phyloP scores from a whole-genome alignment of 2,329 filamentous ascomycete genomes.

The Neofusicoccum umdonicola region DNA sequence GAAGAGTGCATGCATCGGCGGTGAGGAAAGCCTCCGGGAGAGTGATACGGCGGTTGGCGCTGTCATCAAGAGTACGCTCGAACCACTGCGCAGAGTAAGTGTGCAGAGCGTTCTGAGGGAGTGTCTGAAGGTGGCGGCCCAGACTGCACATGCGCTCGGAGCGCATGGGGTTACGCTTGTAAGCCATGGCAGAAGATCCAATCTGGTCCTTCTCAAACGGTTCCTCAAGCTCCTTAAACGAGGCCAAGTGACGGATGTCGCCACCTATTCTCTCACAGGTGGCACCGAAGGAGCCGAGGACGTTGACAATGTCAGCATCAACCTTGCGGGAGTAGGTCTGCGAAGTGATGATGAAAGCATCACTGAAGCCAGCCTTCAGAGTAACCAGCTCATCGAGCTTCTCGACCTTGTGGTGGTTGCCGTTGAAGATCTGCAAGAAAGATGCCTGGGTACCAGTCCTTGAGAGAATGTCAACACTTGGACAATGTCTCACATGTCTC shows the following conservation, averaged over 20 bases:
- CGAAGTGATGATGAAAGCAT: constrained; percentile 63
- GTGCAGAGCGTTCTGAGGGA: constrained; percentile 58
- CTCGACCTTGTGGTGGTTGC: constrained; percentile 60
- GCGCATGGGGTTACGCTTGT: constrained; percentile 62
- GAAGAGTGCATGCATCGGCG: constrained; percentile 59
- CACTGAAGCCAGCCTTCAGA: constrained; percentile 63
- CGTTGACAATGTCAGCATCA: constrained; percentile 76
- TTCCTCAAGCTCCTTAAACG: constrained; percentile 81
- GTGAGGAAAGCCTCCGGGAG: constrained; percentile 50
- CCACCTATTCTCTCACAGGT: constrained; percentile 72
- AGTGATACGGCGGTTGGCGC: constrained; percentile 61
- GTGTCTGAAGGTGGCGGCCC: constrained; percentile 55
- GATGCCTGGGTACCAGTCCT: constrained; percentile 59
- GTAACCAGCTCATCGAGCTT: constrained; percentile 62
- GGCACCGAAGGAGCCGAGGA: constrained; percentile 75
- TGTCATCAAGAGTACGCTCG: constrained; percentile 76
- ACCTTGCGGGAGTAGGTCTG: constrained; percentile 81
- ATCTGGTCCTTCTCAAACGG: constrained; percentile 80
- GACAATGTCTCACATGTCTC: not conserved
- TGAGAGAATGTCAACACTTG: not conserved
- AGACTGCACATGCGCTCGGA: constrained; percentile 61
- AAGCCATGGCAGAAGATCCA: constrained; percentile 60
- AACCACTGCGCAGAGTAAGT: constrained; percentile 74
- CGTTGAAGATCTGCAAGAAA: constrained; percentile 68
- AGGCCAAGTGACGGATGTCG: constrained; percentile 71